Evolutionary conservation across 2,329 filamentous ascomycete genomes (phyloP), one percentile per base, ranked within the genome.

Genomic region (Penicillium paneum): DNA sequence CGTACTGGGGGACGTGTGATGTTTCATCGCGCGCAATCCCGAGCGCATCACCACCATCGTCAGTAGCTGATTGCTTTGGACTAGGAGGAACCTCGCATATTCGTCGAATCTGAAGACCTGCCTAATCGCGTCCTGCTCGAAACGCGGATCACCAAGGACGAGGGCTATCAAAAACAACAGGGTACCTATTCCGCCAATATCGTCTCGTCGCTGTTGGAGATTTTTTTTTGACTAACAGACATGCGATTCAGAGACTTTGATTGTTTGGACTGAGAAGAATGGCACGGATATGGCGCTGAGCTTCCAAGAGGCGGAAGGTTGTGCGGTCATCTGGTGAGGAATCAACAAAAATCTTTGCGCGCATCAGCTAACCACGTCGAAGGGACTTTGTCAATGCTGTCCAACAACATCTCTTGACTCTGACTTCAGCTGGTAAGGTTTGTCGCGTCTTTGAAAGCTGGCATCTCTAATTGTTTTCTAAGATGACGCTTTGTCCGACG

Each of bases 141-240:
- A 74, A 96, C 93, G 35, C 88, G 84, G 69, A 95, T 99, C 61
- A 85, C 86, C 58, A 96, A 91, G 73, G 92, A 97, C 69, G 93
- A 97, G 83, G 89, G 90, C 56, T 97, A 97, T 71, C 92, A 97
- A 76, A 96, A 97, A 76, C 94, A 99, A 74, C 93, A 97, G 87
- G 91, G 91, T 88, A 83, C 60, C 55, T 52, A 57, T 56, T 50
- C 59, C 55, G 43, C 67, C 78, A 71, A 50, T 29, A 44, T 36
- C 48, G 32, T 56, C 29, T 49, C 50, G 42, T 48, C 29, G 11
- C 17, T 26, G 5, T 12, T 29, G 4, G 6, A 1, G 29, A 15
- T 42, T 8, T 17, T 21, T 21, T 52, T 47, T 52, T 56, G 44
- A 55, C 63, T 64, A 57, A 71, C 54, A 43, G 57, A 68, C 60